Base-by-base conservation (phyloP, 1,139 yeast genomes). In the Hyphopichia wangnamkhiaoensis region DNA sequence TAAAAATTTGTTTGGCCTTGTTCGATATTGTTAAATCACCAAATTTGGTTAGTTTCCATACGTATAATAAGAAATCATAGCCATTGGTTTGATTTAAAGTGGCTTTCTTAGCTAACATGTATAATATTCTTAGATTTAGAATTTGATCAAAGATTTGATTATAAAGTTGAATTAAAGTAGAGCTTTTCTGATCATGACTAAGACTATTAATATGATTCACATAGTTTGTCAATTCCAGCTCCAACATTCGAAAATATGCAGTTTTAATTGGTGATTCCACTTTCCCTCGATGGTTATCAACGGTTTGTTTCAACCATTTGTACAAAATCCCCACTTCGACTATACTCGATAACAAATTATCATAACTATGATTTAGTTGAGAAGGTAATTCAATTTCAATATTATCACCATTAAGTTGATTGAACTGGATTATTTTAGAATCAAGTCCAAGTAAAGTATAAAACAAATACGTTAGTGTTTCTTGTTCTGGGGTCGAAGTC, bases 281-380 rank as follows among this genome's bases (percentile, higher is more conserved):
- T 37, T 48, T 47, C 9, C 63, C 56, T 45, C 57, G 58, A 40
- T 61, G 45, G 15, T 44, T 23, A 26, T 65, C 73, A n/a, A 71
- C 53, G 24, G 58, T 58, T 1, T 45, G 39, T 10, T 59, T 58
- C 30, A 87, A 58, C 39, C 65, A 61, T 41, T 73, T 74, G 61
- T 79, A 87, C 6, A 89, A 63, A 32, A 91, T 61, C 0, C 90
- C 94, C 2, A 89, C 83, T 57, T 91, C 97, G 34, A 85, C 65
- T 1, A 87, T 63, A 36, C 71, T 64, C 40, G 76, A 79, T 26
- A 88, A 58, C 19, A 83, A 50, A 0, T 82, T 80, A 30, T 84
- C 70, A 28, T 79, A 67, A 17, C 91, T 79, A 44, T 74, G 76
- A 18, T 82, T 77, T 10, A 87, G 59, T 27, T 68, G 62, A 0